These are phyloP conservation scores for Cocos nucifera DNA, from an alignment of 176 grass and related monocot genomes.

Conservation along the genomic window DNA sequence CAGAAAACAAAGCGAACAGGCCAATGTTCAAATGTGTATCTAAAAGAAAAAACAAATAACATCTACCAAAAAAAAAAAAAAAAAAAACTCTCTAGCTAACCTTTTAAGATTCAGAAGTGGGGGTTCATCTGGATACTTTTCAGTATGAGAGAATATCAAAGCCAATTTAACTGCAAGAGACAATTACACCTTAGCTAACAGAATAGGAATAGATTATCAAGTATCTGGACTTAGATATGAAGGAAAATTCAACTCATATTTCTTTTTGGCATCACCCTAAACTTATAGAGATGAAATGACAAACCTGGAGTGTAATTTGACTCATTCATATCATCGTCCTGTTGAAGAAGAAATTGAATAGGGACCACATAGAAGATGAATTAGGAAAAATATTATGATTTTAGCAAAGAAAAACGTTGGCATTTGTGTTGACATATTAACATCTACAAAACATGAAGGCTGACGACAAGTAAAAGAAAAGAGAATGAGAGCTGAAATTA, in stretches of 20 bases:
- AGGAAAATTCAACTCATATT: not conserved
- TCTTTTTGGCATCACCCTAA: not conserved
- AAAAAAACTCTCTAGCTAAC: slow-evolving; percentile 17
- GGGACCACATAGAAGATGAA: too few species aligned
- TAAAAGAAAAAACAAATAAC: too few species aligned
- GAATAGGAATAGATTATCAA: not conserved
- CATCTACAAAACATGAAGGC: too few species aligned
- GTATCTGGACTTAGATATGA: not conserved
- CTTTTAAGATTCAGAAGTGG: slow-evolving; percentile 88
- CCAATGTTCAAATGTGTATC: too few species aligned
- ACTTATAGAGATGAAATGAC: slow-evolving; percentile 2
- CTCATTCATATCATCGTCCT: slow-evolving; percentile 86
- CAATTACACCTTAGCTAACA: not conserved
- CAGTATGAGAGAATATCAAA: slow-evolving; percentile 86
- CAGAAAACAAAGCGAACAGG: too few species aligned
- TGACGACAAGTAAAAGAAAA: too few species aligned
- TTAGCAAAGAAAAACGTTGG: too few species aligned
- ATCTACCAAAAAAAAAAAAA: not conserved
- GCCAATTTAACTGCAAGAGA: slow-evolving; percentile 82
- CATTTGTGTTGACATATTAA: too few species aligned
- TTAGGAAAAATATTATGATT: too few species aligned
- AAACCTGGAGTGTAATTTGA: slow-evolving; percentile 71
- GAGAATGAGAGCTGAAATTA: too few species aligned
- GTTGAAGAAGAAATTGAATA: not conserved
- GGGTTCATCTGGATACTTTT: slow-evolving; percentile 93